A percentile compares a stretch with the other conserved stretches of the same genome.
These are phyloP conservation scores for Aspergillus cejpii DNA, from an alignment of 2,329 filamentous ascomycete species.

Conservation along the genomic window DNA sequence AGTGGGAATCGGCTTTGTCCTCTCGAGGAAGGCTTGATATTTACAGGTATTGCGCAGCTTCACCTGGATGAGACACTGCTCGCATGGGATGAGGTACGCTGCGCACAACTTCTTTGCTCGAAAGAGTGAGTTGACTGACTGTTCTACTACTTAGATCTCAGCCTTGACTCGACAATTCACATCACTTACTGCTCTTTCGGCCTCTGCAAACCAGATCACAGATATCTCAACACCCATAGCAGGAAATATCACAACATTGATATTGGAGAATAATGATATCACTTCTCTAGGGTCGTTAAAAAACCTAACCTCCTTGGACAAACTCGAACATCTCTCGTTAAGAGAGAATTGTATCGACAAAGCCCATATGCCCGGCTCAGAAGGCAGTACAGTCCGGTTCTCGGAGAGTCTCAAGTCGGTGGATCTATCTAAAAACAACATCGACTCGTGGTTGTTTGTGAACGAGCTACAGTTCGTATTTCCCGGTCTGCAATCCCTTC, in stretches of 20 bases:
- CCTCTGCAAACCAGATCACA: constrained; percentile 35
- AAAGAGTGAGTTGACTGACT: constrained; percentile 9
- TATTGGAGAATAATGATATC: constrained; percentile 45
- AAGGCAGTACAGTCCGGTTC: constrained; percentile 45
- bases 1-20: constrained; percentile 65
- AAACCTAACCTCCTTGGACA: constrained; percentile 49
- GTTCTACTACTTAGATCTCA: constrained; percentile 26
- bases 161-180: constrained; percentile 31
- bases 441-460: constrained; percentile 66
- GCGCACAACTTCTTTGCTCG: background rate
- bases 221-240: constrained; percentile 26
- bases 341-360: constrained; percentile 66
- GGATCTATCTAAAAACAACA: constrained; percentile 66
- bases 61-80: constrained; percentile 62
- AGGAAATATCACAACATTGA: constrained; percentile 40
- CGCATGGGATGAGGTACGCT: constrained; percentile 58
- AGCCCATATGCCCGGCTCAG: constrained; percentile 32
- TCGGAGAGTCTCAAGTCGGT: constrained; percentile 54
- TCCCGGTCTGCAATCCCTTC: constrained; percentile 66
- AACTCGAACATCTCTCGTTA: constrained; percentile 50
- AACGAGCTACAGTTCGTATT: constrained; percentile 61
- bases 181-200: constrained; percentile 28
- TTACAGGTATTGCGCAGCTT: constrained; percentile 53
- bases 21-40: constrained; percentile 35
- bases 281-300: constrained; percentile 35